These are phyloP conservation scores for Podospora conica DNA, from an alignment of 495 filamentous ascomycete genomes.

Conservation along the genomic window DNA sequence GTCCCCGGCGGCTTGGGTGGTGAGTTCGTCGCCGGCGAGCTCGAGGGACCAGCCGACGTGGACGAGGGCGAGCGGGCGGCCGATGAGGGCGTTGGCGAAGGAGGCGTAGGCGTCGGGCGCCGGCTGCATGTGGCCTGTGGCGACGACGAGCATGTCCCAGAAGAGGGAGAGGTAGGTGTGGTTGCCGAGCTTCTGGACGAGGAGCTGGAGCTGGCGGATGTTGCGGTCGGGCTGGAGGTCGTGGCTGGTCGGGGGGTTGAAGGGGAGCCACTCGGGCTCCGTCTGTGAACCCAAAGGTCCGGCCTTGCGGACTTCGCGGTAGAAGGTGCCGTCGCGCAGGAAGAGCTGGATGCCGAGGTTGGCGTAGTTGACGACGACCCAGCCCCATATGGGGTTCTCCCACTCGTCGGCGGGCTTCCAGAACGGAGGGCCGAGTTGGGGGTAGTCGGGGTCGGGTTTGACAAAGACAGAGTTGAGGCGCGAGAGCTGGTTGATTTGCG, in stretches of 20 bases:
- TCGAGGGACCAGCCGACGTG: conserved; percentile 44
- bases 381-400: conserved; percentile 51
- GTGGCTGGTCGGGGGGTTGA: conserved; percentile 10
- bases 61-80: conserved; percentile 44
- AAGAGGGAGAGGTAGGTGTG: conserved; percentile 33
- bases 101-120: conserved; percentile 25
- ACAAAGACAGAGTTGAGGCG: conserved; percentile 38
- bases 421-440: background rate
- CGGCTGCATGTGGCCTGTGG: background rate
- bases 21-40: conserved; percentile 21
- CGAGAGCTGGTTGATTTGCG: conserved; percentile 43
- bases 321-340: conserved; percentile 43
- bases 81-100: conserved; percentile 36
- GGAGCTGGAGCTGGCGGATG: conserved; percentile 28
- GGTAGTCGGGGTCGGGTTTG: background rate
- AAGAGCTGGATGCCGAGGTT: conserved; percentile 48
- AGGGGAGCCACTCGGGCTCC: conserved; percentile 33
- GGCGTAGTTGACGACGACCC: conserved; percentile 48
- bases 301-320: conserved; percentile 41
- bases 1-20: conserved; percentile 5
- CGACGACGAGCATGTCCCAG: conserved; percentile 30
- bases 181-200: conserved; percentile 27
- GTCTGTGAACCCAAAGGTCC: conserved; percentile 16
- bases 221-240: background rate
- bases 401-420: conserved; percentile 31